Conservation (phyloP, 495 filamentous ascomycete genomes). For the Neurospora sp. region DNA sequence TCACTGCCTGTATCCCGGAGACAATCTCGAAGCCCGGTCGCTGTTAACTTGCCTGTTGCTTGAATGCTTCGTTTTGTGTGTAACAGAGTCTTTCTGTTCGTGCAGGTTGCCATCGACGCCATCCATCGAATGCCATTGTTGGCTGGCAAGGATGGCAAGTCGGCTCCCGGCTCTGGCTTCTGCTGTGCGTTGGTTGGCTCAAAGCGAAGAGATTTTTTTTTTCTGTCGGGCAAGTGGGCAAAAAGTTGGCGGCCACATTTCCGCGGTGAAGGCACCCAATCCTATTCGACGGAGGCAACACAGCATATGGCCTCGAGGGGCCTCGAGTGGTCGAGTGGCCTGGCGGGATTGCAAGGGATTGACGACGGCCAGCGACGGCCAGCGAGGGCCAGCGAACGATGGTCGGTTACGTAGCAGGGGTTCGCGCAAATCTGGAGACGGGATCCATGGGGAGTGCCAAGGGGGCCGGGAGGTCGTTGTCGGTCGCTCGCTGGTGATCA, state of each 20-base stretch:
- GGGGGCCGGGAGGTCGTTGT: neutral
- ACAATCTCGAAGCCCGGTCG: neutral
- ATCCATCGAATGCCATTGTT: neutral
- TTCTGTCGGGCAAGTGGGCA: neutral
- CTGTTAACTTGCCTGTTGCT: neutral
- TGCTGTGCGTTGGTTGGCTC: neutral
- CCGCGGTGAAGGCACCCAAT: neutral
- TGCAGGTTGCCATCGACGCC: neutral
- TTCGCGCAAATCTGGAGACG: neutral
- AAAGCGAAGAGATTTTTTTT: neutral
- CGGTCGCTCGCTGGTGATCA: neutral
- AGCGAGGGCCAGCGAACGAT: neutral
- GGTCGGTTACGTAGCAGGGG: neutral
- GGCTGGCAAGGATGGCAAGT: neutral
- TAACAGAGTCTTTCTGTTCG: neutral
- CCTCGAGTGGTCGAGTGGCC: neutral
- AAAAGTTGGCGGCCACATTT: neutral
- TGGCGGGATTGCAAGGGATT: neutral
- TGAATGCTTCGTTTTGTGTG: neutral
- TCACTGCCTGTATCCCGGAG: neutral
- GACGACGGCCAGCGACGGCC: neutral
- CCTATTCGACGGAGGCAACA: neutral
- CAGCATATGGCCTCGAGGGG: neutral
- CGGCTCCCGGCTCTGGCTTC: neutral
- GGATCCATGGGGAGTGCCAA: neutral